phyloP scores from a whole-genome alignment of 306 rosid genomes.

The Astragalus glycyphyllos region DNA sequence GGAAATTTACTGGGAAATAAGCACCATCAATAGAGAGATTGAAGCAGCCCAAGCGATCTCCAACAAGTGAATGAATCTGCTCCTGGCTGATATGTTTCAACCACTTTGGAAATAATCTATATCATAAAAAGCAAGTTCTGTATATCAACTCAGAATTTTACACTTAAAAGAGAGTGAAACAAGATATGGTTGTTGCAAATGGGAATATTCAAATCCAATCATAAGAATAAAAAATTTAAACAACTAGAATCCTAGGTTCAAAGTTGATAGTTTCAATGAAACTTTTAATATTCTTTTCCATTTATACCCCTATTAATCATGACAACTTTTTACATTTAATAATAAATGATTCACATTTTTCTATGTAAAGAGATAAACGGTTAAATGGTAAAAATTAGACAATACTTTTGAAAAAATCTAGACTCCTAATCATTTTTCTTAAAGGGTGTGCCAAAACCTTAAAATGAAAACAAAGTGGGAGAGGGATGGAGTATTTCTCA shows the following conservation, averaged over 20 bases:
- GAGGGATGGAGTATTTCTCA: too few species aligned
- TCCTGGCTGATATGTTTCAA: slow-evolving; percentile 96
- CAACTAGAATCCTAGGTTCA: slow-evolving; percentile 13
- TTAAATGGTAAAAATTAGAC: too few species aligned
- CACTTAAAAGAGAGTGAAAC: slow-evolving; percentile 17
- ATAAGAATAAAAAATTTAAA: slow-evolving; percentile 8
- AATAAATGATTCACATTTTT: too few species aligned
- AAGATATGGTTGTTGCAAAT: slow-evolving; percentile 15
- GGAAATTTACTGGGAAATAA: slow-evolving; percentile 61
- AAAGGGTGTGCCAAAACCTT: too few species aligned
- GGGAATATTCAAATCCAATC: slow-evolving; percentile 30
- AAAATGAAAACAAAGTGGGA: too few species aligned
- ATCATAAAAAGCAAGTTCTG: slow-evolving; percentile 33
- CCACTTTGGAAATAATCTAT: slow-evolving; percentile 95
- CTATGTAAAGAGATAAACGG: too few species aligned
- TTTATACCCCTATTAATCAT: too few species aligned
- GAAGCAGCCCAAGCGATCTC: slow-evolving; percentile 99
- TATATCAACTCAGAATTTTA: slow-evolving; percentile 25
- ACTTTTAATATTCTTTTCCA: too few species aligned
- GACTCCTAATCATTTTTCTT: too few species aligned
- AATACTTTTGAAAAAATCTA: too few species aligned
- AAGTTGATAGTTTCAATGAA: background rate
- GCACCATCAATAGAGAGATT: slow-evolving; percentile 99
- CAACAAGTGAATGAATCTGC: slow-evolving; percentile 99
- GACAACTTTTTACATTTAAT: too few species aligned